Base-by-base conservation (phyloP, 192 early-diverging fungal genomes). In the Coemansia sp. region DNA sequence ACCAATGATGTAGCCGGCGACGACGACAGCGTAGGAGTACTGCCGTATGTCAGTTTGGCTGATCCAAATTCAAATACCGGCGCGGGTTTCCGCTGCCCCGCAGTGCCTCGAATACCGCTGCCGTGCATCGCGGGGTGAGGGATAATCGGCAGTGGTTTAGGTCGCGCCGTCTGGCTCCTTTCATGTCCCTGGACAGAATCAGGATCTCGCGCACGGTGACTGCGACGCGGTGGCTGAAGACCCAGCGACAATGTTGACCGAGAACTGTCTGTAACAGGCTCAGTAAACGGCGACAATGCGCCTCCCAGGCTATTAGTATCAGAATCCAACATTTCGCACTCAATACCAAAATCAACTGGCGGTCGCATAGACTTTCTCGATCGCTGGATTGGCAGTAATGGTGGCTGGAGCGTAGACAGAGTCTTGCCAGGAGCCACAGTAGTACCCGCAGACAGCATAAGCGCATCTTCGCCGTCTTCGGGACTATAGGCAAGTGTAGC, bases 51-150 rank as follows among this genome's bases (percentile, higher is more conserved):
- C 14, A 81, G 68, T 38, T 76, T 76, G 21, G 78, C 78, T 32
- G 78, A 81, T 1, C 78, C 78, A 37, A 81, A 45, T 67, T 81
- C 78, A 67, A 81, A 81, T 29, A 73, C 62, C 0, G 78, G 78
- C 45, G 74, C 74, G 3, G 74, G 78, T 53, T 75, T 80, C 38
- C 78, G 73, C 25, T 55, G 53, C 53, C 53, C 62, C 21, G 25
- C 69, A 31, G 15, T 36, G 21, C n/a, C 55, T 27, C 19, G 65
- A 39, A n/a, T 68, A 62, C 29, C 72, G 72, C 8, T 45, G 29
- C 53, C 53, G 12, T 27, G 53, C 53, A 55, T 55, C 27, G 53
- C 53, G 7, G 65, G 57, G 17, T 37, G 29, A 12, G 69, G 73
- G 19, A 74, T 73, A 15, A 75, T 50, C 12, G 78, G 78, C 50